These are phyloP conservation scores for Wickerhamiella galacta DNA, from an alignment of 805 yeast genomes.

Conservation along the genomic window DNA sequence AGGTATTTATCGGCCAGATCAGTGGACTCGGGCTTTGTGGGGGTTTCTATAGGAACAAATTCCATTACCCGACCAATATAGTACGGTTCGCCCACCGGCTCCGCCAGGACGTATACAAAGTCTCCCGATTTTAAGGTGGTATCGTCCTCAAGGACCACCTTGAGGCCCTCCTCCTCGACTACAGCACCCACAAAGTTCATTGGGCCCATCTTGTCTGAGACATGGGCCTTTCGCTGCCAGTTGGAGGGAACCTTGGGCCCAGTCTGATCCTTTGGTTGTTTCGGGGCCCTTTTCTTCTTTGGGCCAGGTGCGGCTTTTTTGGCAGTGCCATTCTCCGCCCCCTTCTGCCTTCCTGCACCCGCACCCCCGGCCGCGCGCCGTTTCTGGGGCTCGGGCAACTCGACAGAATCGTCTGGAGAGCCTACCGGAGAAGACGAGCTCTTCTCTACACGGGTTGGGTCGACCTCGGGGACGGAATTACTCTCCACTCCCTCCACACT, in stretches of 20 bases:
- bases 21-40: constrained; percentile 10
- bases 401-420: no score
- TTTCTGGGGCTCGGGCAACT: no score
- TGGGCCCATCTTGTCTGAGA: constrained; percentile 14
- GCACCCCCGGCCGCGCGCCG: no score
- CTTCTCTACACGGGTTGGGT: no score
- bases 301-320: no score
- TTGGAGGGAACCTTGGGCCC: constrained; percentile 12
- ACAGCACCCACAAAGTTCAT: constrained; percentile 26
- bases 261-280: no score
- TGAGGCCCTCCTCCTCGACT: constrained; percentile 18
- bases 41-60: constrained; percentile 25
- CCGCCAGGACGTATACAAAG: constrained; percentile 67
- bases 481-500: no score
- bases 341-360: no score
- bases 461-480: no score
- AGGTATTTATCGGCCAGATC: constrained; percentile 36
- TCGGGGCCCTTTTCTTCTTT: no score
- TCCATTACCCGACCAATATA: constrained; percentile 75
- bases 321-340: no score
- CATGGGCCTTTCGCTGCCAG: constrained; percentile 19
- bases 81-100: constrained; percentile 90
- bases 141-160: constrained; percentile 17
- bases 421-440: no score
- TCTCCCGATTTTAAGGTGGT: constrained; percentile 27